Evolutionary conservation across 106 monocot species (phyloP), one percentile per base, ranked within the genome.

Genomic region (Allium fistulosum): DNA sequence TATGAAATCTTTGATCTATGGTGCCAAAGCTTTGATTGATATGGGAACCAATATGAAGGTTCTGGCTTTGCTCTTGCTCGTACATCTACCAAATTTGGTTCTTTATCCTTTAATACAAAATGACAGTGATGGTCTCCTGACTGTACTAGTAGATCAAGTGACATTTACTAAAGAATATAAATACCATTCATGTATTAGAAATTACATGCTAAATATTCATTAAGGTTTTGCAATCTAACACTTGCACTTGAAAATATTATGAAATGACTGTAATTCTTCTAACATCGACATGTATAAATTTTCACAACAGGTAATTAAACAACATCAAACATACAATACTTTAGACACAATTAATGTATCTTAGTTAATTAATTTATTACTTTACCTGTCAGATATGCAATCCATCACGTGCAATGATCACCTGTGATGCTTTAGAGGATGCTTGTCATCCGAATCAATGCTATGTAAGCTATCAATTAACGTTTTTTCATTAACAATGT

Each of bases 351-450:
- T n/a, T 59, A 26, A 14, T 63, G 16, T 63, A 48, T 63, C 48
- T 7, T 28, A 62, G 5, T 63, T 12, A 6, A 61, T 63, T n/a
- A n/a, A n/a, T n/a, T n/a, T n/a, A n/a, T 13, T 63, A 48, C 48
- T 63, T 22, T n/a, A n/a, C n/a, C n/a, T n/a, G n/a, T n/a, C n/a
- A 97, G 96, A 80, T 97, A 49, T 97, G 77, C 81, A 84, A 89
- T 53, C 90, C 92, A 50, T 63, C 92, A 58, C 81, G 84, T 14
- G 55, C 75, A 66, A 89, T 97, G 88, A 79, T 97, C 66, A 71
- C 71, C 71, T 65, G 82, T 48, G 96, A 91, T 73, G 92, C 96
- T 72, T 84, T 97, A 65, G 96, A 97, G 70, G 96, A 97, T 87
- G 96, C 96, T 65, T 88, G 92, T 67, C 82, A 82, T 37, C 83